Base-by-base conservation (phyloP, 768 basidiomycete species). In the Xerocomellus amylosporus region DNA sequence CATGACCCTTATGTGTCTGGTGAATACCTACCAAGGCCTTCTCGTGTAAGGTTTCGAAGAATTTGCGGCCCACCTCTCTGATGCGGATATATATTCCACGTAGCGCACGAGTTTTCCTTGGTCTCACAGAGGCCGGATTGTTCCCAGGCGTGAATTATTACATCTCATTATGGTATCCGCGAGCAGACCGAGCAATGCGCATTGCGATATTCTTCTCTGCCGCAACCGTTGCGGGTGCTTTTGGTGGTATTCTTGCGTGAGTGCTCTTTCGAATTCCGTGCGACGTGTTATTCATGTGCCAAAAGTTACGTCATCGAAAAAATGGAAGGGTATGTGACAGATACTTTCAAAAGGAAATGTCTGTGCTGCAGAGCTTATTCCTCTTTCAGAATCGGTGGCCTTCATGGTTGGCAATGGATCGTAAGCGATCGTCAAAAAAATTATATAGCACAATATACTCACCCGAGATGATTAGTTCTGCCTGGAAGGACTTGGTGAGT, bases 161-260 rank as follows among this genome's bases (percentile, higher is more conserved):
- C 39, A 70, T 84, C 41, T 82, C 80, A 12, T 65, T 82, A 46
- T 86, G 85, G 84, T 82, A 88, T 63, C 76, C 81, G 10, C 73
- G 79, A 34, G 71, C 72, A 49, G 85, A 87, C 61, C 78, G 84
- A 41, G 83, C 80, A 17, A 71, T 69, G 60, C 78, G 85, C 26
- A 77, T 84, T 51, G 82, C 84, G 5, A 73, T 86, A 36, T 86
- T 87, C 73, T 85, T 85, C 65, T 79, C 79, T 19, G 82, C 83
- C 36, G 82, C 83, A 12, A 84, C 82, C 2, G 62, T 80, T 34
- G 78, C 83, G 17, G 83, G 76, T 51, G 68, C 72, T 58, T 82
- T 72, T 64, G 79, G 81, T 44, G 80, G 81, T 31, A 61, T 82
- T 43, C 72, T 65, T 30, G 81, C 80, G 51, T 81, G 63, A 59